Conservation (phyloP, 768 basidiomycete genomes). For the Rhizopogon roseolus region DNA sequence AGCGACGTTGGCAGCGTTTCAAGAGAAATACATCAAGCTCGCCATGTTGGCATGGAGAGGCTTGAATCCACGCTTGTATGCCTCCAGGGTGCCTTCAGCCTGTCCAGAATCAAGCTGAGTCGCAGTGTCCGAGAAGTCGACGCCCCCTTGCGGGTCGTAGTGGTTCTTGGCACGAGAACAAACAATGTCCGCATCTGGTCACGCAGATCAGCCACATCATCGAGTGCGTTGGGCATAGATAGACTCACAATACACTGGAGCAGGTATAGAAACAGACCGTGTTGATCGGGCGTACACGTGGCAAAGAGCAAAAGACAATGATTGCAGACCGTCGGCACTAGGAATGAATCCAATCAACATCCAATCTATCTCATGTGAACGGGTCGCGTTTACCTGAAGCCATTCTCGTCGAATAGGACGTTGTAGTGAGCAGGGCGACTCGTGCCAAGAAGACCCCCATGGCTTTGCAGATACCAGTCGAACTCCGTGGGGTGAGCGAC, state of each 20-base stretch:
- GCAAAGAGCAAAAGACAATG: constrained; percentile 68
- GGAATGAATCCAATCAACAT: constrained; percentile 6
- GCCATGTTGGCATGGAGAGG: constrained; percentile 49
- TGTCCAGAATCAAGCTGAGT: constrained; percentile 40
- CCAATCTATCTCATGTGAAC: background rate
- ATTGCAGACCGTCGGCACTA: constrained; percentile 66
- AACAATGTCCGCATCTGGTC: constrained; percentile 67
- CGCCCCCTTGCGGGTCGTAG: constrained; percentile 55
- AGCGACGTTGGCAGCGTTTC: background rate
- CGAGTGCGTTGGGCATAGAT: background rate
- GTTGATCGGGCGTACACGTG: constrained; percentile 80
- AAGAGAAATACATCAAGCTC: constrained; percentile 57
- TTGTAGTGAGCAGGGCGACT: constrained; percentile 62
- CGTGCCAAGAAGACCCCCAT: constrained; percentile 74
- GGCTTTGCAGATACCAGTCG: constrained; percentile 77
- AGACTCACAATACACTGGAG: constrained; percentile 72
- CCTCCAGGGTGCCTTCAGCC: constrained; percentile 38
- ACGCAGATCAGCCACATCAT: background rate
- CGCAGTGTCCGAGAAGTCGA: constrained; percentile 59
- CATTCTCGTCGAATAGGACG: constrained; percentile 44
- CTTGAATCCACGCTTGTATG: constrained; percentile 50
- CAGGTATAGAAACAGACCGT: constrained; percentile 78
- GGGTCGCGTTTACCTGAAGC: constrained; percentile 45
- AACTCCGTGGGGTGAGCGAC: constrained; percentile 69
- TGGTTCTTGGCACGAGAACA: constrained; percentile 80